These are phyloP conservation scores for Fomitopsis pulvina DNA, from an alignment of 768 basidiomycete genomes.

Conservation along the genomic window DNA sequence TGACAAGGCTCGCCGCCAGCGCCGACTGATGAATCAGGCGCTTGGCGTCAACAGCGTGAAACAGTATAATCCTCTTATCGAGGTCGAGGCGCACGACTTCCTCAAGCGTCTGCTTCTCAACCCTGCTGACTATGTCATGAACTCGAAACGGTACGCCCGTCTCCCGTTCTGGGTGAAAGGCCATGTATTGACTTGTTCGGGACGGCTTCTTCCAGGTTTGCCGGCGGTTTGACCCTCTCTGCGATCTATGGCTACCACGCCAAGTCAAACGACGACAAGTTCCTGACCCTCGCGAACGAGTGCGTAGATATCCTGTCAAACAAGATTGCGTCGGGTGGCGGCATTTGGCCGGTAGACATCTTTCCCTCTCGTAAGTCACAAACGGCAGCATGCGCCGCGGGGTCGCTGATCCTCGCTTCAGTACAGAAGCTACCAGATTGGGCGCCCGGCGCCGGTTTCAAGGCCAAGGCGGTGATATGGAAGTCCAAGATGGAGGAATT, in stretches of 20 bases:
- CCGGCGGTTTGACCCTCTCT: conserved; percentile 46
- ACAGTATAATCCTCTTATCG: conserved; percentile 50
- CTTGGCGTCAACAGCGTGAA: conserved; percentile 47
- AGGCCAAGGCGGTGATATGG: conserved; percentile 53
- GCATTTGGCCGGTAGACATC: conserved; percentile 37
- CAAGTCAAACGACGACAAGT: conserved; percentile 32
- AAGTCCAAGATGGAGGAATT: conserved; percentile 58
- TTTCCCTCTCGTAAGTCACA: conserved; percentile 28
- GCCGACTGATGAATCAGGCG: conserved; percentile 60
- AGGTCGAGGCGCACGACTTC: conserved; percentile 50
- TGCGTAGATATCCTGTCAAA: conserved; percentile 37
- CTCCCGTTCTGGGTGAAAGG: not conserved
- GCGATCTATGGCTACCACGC: conserved; percentile 59
- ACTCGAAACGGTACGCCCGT: conserved; percentile 26
- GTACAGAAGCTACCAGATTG: conserved; percentile 56
- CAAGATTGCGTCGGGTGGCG: conserved; percentile 35
- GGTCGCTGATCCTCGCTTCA: conserved; percentile 3
- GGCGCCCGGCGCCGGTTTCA: conserved; percentile 65
- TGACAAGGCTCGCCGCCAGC: conserved; percentile 56
- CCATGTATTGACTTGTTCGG: conserved; percentile 13
- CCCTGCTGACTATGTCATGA: conserved; percentile 29
- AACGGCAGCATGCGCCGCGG: conserved; percentile 21
- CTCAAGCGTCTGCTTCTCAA: conserved; percentile 45
- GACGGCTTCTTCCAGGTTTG: conserved; percentile 31
- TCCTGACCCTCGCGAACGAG: conserved; percentile 36